Evolutionary conservation across 306 rosid genomes (phyloP), one percentile per base, ranked within the genome.

Genomic region (Elaeagnus macrophylla): DNA sequence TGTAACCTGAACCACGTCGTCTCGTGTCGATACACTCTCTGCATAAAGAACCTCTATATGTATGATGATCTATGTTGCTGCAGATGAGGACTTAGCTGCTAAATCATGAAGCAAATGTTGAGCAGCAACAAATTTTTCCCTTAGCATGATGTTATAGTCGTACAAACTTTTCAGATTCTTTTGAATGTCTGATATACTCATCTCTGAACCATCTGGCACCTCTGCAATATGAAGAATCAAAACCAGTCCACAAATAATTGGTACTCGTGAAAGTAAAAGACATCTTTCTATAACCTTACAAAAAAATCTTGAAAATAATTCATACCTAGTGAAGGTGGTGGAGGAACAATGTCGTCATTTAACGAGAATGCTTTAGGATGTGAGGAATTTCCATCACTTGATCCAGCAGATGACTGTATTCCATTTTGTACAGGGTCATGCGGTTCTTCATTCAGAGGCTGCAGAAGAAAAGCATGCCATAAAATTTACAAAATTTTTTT

Each of bases 261-360:
- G 4, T 25, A 25, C 4, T 3, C 32, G 4, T 25, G 9, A 10
- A 37, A 53, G 37, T 12, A 12, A 8, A 52, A 13, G 39, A 25
- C 32, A 25, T 25, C 32, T 25, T 25, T 25, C 32, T 25, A 25
- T 25, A 25, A 25, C 32, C 32, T 25, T 25, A 12, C 10, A 52
- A 52, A 53, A 15, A 37, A 57, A 25, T 51, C 62, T 25, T 54
- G 18, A 69, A 62, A 50, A 64, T 51, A 8, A 62, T 64, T 41
- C 45, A 46, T 79, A 91, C 99, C 99, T 32, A 93, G 81, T 16
- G 72, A 60, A 55, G 95, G 94, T 12, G 95, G 99, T 14, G 62
- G 85, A 32, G 95, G 96, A 72, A 93, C 75, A 67, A 62, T 65
- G 65, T 51, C 72, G 53, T 79, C 72, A 54, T 57, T 37, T 57